Base-by-base conservation (phyloP, 2,329 filamentous ascomycete genomes). In the Hymenotorrendiella dingleyae region DNA sequence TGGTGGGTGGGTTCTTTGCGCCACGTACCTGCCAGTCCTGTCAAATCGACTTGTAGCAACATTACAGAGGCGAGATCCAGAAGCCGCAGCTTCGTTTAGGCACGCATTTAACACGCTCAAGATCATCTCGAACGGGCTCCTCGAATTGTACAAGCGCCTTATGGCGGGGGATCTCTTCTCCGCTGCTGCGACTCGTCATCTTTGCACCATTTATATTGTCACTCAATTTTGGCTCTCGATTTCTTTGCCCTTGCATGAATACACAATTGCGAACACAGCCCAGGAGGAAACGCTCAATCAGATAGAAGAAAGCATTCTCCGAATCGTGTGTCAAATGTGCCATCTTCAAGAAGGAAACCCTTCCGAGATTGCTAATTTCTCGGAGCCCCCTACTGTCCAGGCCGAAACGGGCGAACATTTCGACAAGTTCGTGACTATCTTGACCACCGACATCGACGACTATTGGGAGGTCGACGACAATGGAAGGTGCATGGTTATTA, bases 161-260 rank as follows among this genome's bases (percentile, higher is more conserved):
- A 19, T 27, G 14, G 14, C 41, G 16, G 35, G 40, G 20, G 49
- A 49, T 8, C n/a, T n/a, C n/a, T n/a, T n/a, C n/a, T 34, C 3
- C 38, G n/a, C 46, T 14, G 35, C 49, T 20, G 43, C 42, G 16
- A 12, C 37, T 17, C 6, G 52, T 49, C 19, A 36, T 55, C 20
- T 26, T 41, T 30, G 47, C 50, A 16, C 40, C 40, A 9, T 23
- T 12, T 28, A 35, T 14, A 24, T 33, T 10, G 22, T 28, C 21
- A 46, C 47, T 30, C 47, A 50, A 29, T 59, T 58, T 39, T 58
- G 52, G 54, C 38, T 54, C 34, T 43, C 48, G n/a, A 43, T 53
- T 9, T 38, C 42, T 6, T 47, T 50, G 28, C 39, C 46, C 8
- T 38, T 54, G 28, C 46, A 43, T 6, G 43, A 49, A 34, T 54